These are phyloP conservation scores for Hyaloscypha finlandica DNA, from an alignment of 495 filamentous ascomycete genomes.

Conservation along the genomic window DNA sequence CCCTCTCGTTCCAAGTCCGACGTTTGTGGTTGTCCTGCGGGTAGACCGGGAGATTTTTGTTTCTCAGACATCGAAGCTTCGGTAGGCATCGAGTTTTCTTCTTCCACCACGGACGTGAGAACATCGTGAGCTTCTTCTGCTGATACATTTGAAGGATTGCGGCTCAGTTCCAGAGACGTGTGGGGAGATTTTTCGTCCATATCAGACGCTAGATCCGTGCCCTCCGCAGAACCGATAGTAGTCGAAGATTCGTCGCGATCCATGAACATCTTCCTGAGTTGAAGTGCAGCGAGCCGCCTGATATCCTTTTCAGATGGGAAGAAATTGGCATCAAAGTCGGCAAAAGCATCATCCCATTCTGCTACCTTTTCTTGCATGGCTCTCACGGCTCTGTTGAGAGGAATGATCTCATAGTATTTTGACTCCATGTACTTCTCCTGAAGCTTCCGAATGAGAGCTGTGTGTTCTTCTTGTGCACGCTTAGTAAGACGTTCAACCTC, in stretches of 20 bases:
- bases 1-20: slow-evolving; percentile 43
- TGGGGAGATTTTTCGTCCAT: slow-evolving; percentile 47
- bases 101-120: slow-evolving; percentile 68
- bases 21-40: slow-evolving; percentile 8
- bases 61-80: background rate
- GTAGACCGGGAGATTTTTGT: background rate
- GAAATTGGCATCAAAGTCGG: slow-evolving; percentile 88
- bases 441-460: slow-evolving; percentile 67
- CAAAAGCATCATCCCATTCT: slow-evolving; percentile 90
- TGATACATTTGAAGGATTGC: slow-evolving; percentile 52
- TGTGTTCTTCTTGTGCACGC: slow-evolving; percentile 80
- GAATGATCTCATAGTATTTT: slow-evolving; percentile 94
- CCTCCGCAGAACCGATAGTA: slow-evolving; percentile 66
- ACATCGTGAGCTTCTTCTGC: slow-evolving; percentile 69
- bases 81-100: slow-evolving; percentile 49
- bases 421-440: slow-evolving; percentile 90
- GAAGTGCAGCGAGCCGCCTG: slow-evolving; percentile 82
- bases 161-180: slow-evolving; percentile 35
- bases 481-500: slow-evolving; percentile 76
- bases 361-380: slow-evolving; percentile 90
- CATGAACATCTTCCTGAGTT: slow-evolving; percentile 93
- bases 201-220: slow-evolving; percentile 45
- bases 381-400: slow-evolving; percentile 83
- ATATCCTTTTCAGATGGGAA: slow-evolving; percentile 98
- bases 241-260: slow-evolving; percentile 78